Conservation (phyloP, 2,329 filamentous ascomycete species). For the Curvularia hawaiiensis region DNA sequence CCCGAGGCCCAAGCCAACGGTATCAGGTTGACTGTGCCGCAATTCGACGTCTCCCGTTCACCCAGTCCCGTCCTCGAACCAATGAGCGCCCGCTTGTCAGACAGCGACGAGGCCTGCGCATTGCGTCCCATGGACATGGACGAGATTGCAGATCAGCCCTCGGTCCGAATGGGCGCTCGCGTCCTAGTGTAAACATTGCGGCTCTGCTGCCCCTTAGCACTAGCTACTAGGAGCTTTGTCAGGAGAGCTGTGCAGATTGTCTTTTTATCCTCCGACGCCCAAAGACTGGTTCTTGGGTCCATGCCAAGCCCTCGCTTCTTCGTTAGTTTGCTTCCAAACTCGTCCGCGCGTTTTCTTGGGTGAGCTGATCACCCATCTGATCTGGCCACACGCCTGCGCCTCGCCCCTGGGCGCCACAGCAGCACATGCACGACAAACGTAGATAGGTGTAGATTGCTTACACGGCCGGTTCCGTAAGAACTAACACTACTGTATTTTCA, state of each 20-base stretch:
- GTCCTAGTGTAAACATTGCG: constrained; percentile 22
- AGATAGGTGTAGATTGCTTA: background rate
- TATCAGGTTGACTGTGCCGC: constrained; percentile 37
- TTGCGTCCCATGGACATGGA: constrained; percentile 30
- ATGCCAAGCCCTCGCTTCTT: background rate
- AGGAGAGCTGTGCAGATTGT: background rate
- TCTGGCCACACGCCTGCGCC: background rate
- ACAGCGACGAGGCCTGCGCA: constrained; percentile 26
- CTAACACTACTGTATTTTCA: background rate
- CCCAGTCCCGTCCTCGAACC: constrained; percentile 42
- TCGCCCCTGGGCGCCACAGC: background rate
- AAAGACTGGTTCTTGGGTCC: constrained; percentile 7
- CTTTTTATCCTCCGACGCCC: background rate
- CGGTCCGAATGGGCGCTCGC: constrained; percentile 41
- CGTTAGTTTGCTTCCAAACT: background rate
- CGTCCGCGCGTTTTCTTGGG: background rate
- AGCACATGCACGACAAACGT: background rate
- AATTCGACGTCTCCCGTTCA: constrained; percentile 38
- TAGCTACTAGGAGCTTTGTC: constrained; percentile 1
- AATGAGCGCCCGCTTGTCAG: constrained; percentile 42
- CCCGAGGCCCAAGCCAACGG: constrained; percentile 28
- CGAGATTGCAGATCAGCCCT: constrained; percentile 37
- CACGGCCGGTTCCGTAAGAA: background rate
- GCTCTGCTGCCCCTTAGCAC: background rate
- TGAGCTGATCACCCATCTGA: background rate